phyloP scores from a whole-genome alignment of 2,329 filamentous ascomycete genomes.

The Ilyonectria mors-panacis region DNA sequence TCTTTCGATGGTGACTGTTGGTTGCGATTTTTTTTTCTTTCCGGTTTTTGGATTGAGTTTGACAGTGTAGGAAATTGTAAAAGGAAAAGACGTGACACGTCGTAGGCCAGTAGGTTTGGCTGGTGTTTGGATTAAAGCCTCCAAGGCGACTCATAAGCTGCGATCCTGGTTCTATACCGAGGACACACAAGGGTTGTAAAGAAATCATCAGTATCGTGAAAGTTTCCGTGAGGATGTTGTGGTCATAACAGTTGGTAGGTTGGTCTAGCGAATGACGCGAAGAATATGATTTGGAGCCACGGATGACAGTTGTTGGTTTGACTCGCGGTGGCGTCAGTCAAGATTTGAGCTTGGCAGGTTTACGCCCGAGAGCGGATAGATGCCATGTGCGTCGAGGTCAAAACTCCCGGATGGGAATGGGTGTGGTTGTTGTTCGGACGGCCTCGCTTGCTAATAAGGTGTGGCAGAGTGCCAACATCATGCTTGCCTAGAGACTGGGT shows the following conservation, averaged over 20 bases:
- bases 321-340: constrained; percentile 22
- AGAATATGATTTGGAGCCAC: constrained; percentile 27
- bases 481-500: constrained; percentile 72
- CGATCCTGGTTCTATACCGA: constrained; percentile 36
- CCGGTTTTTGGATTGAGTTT: constrained; percentile 34
- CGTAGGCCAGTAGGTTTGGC: constrained; percentile 40
- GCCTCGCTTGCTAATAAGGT: constrained; percentile 61
- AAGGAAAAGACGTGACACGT: constrained; percentile 39
- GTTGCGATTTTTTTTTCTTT: constrained; percentile 37
- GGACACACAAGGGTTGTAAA: constrained; percentile 34
- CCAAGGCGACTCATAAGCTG: constrained; percentile 33
- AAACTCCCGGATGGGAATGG: constrained; percentile 55
- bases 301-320: constrained; percentile 22
- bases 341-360: constrained; percentile 27
- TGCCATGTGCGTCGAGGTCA: constrained; percentile 54
- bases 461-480: constrained; percentile 75
- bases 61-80: constrained; percentile 35
- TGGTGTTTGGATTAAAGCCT: constrained; percentile 43
- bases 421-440: constrained; percentile 55
- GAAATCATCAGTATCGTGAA: constrained; percentile 51
- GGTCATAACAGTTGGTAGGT: constrained; percentile 43
- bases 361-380: constrained; percentile 56
- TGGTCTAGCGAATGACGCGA: constrained; percentile 32
- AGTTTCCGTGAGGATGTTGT: constrained; percentile 48
- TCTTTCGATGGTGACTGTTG: constrained; percentile 27